Evolutionary conservation across 2,329 filamentous ascomycete species (phyloP).

Genomic region (Penicillium sp.): DNA sequence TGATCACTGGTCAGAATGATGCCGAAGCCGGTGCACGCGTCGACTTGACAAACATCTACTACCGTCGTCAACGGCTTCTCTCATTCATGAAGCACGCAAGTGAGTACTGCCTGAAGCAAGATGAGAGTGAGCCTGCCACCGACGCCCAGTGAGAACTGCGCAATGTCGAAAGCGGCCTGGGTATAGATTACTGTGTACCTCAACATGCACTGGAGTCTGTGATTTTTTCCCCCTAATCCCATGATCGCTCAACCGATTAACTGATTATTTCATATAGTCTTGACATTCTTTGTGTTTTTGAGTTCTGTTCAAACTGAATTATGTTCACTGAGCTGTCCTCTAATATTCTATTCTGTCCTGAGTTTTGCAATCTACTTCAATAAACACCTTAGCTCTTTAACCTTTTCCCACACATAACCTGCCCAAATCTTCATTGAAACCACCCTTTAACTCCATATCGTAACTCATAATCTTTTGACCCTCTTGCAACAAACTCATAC

Average conservation of each 20-base stretch:
- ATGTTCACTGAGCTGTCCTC: too few relatives aligned
- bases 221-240: too few relatives aligned
- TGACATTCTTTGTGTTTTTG: not conserved
- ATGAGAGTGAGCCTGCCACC: not conserved
- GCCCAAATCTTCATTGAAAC: not conserved
- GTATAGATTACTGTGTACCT: not conserved
- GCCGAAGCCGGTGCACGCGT: slow-evolving; percentile 31
- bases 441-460: not conserved
- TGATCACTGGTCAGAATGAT: slow-evolving; percentile 43
- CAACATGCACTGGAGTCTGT: slow-evolving; percentile 4
- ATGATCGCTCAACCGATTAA: slow-evolving; percentile 22
- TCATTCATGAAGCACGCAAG: slow-evolving; percentile 17
- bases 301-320: too few relatives aligned
- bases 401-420: not conserved
- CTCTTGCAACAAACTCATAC: not conserved
- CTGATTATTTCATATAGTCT: not conserved
- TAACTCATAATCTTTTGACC: not conserved
- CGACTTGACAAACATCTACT: slow-evolving; percentile 34
- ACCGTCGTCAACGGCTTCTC: slow-evolving; percentile 26
- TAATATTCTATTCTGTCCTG: not conserved
- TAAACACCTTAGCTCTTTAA: not conserved
- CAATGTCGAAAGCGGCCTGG: not conserved
- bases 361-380: not conserved
- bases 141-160: not conserved
- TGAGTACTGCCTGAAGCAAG: not conserved